A percentile compares a stretch with the other conserved stretches of the same genome.
phyloP scores from a whole-genome alignment of 2,329 filamentous ascomycete genomes.

The Cytospora mali region DNA sequence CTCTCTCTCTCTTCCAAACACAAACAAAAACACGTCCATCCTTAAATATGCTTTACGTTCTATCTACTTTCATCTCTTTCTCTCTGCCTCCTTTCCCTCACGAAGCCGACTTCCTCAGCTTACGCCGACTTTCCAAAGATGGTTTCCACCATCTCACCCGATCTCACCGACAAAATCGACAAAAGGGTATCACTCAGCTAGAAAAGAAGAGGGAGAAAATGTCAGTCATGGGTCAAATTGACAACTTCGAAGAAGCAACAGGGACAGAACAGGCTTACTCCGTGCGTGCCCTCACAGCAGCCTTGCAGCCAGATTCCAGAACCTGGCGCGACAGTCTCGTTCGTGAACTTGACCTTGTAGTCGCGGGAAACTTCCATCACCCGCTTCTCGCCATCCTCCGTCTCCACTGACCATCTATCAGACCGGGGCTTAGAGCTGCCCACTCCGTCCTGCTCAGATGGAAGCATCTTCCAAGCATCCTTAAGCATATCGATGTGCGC shows the following conservation, averaged over 20 bases:
- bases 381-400: constrained; percentile 32
- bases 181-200: constrained; percentile 80
- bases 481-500: constrained; percentile 78
- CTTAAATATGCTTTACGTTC: not conserved
- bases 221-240: constrained; percentile 30
- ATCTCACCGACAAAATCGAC: constrained; percentile 74
- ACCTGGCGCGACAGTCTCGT: constrained; percentile 67
- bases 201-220: constrained; percentile 26
- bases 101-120: not conserved
- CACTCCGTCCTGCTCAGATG: constrained; percentile 41
- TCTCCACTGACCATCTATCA: constrained; percentile 27
- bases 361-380: constrained; percentile 73
- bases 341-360: constrained; percentile 74
- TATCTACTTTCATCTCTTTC: not conserved
- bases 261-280: constrained; percentile 60
- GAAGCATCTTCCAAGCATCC: constrained; percentile 66
- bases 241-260: not conserved
- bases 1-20: not conserved
- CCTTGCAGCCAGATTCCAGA: constrained; percentile 92
- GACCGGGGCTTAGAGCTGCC: constrained; percentile 25
- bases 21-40: not conserved
- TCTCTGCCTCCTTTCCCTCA: not conserved
- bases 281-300: constrained; percentile 90
- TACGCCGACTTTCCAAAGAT: constrained; percentile 59
- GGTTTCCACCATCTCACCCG: constrained; percentile 75